Evolutionary conservation across 192 early-diverging fungal species (phyloP).

Genomic region (Hyaloraphidium curvatum): DNA sequence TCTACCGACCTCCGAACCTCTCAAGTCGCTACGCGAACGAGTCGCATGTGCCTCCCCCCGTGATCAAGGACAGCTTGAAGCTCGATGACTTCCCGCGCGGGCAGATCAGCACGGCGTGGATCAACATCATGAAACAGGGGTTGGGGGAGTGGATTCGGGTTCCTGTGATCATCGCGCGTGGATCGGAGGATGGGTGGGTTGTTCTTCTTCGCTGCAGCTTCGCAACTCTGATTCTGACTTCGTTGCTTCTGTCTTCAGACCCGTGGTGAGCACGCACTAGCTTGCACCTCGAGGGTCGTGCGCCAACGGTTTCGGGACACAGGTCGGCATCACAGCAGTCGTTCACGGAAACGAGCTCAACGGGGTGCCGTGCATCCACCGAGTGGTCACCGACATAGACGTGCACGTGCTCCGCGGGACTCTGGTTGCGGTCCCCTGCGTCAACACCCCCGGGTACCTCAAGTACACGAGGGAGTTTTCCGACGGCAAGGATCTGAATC

Average conservation of each 20-base stretch:
- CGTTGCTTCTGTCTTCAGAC: slow-evolving; percentile 24
- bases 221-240: slow-evolving; percentile 2
- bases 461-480: slow-evolving; percentile 57
- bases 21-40: slow-evolving; percentile 25
- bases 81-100: slow-evolving; percentile 41
- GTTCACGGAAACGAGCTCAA: slow-evolving; percentile 87
- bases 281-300: neutral
- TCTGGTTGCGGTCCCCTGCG: slow-evolving; percentile 72
- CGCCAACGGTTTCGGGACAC: neutral
- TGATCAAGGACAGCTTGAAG: slow-evolving; percentile 30
- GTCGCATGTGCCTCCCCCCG: slow-evolving; percentile 37
- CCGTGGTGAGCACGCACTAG: too few species aligned
- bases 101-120: slow-evolving; percentile 40
- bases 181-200: slow-evolving; percentile 28
- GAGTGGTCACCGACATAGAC: slow-evolving; percentile 60
- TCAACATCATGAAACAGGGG: slow-evolving; percentile 49
- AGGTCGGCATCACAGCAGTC: slow-evolving; percentile 60
- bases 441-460: slow-evolving; percentile 70
- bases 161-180: slow-evolving; percentile 60
- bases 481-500: slow-evolving; percentile 76
- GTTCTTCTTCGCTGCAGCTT: neutral
- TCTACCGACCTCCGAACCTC: slow-evolving; percentile 33
- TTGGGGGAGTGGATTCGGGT: slow-evolving; percentile 38
- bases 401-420: slow-evolving; percentile 53
- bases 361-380: slow-evolving; percentile 76